Base-by-base conservation (phyloP, 352 stramenopile genomes). In the Phytopythium kandeliae region DNA sequence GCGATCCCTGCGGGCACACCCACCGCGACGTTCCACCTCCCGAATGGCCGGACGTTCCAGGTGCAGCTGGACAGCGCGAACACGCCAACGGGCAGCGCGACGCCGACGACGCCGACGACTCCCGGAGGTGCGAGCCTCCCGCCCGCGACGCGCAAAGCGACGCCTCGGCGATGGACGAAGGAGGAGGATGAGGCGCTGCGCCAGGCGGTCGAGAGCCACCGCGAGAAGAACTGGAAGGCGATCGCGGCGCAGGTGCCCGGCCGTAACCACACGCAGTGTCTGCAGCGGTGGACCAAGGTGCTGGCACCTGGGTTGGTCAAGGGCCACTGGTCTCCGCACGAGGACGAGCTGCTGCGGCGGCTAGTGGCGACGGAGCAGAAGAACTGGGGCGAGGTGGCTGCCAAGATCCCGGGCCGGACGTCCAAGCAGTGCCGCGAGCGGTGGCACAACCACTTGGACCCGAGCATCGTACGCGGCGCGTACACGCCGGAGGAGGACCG, bases 281-380 rank as follows among this genome's bases (percentile, higher is more conserved):
- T 96, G 31, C 89, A 97, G 56, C 78, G 89, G 6, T 97, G 88
- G 88, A 95, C 81, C 25, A 97, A 97, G 52, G 87, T 96, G 54
- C 63, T 97, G 3, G 76, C 80, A 3, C 85, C 87, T 0, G 87
- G 87, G 0, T 72, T 97, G 11, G 79, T 92, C 42, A 97, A 96
- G 60, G 89, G 89, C 37, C 86, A 92, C 52, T 97, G 89, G 89
- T 92, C 80, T n/a, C 77, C 82, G 16, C 78, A 94, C 25, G 89
- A 97, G 51, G 88, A 97, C 57, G 79, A 86, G 26, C 60, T 95
- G 34, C 55, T 96, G 41, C 67, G 77, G 19, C 58, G 74, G 0
- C 70, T 95, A 16, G 85, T 93, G n/a, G 74, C 80, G 8, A 76
- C 76, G n/a, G 82, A 89, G 43, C 77, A 90, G 48, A 87, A 90